Evolutionary conservation across 371 early-diverging fungal genomes (phyloP).

Genomic region (Syncephalastrum racemosum): DNA sequence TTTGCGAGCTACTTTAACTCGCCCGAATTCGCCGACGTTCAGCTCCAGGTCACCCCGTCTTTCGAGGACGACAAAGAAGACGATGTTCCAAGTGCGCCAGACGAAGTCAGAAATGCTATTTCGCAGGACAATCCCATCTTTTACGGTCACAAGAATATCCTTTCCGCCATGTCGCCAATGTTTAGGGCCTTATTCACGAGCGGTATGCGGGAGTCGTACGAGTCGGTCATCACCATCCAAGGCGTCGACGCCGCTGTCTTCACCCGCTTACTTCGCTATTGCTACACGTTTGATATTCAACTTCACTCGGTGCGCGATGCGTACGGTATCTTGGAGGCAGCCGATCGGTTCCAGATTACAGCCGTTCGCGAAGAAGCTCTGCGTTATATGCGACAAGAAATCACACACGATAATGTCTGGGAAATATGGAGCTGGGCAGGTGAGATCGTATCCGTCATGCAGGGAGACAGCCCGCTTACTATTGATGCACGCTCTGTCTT

Average conservation of each 20-base stretch:
- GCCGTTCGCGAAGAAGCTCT: conserved; percentile 52
- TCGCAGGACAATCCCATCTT: conserved; percentile 26
- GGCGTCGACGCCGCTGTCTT: conserved; percentile 49
- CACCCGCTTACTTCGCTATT: conserved; percentile 44
- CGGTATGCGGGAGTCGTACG: conserved; percentile 61
- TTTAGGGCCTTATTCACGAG: conserved; percentile 59
- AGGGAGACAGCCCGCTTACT: no score
- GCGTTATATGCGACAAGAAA: conserved; percentile 38
- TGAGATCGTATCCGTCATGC: conserved; percentile 2
- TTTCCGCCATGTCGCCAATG: conserved; percentile 54
- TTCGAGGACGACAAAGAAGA: conserved; percentile 17
- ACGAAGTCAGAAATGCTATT: no score
- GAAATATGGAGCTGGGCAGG: conserved; percentile 57
- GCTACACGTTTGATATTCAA: conserved; percentile 47
- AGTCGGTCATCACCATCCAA: conserved; percentile 44
- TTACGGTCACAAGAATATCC: conserved; percentile 53
- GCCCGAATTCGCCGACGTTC: conserved; percentile 54
- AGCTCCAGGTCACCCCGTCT: conserved; percentile 32
- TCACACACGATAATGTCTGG: conserved; percentile 51
- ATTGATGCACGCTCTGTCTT: no score
- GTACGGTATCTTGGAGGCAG: conserved; percentile 48
- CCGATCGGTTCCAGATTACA: conserved; percentile 52
- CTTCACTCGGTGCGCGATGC: conserved; percentile 41
- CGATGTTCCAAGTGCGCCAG: background rate
- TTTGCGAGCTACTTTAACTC: conserved; percentile 51